Evolutionary conservation across 2,329 filamentous ascomycete species (phyloP).

Genomic region (Ceratocystis variospora): DNA sequence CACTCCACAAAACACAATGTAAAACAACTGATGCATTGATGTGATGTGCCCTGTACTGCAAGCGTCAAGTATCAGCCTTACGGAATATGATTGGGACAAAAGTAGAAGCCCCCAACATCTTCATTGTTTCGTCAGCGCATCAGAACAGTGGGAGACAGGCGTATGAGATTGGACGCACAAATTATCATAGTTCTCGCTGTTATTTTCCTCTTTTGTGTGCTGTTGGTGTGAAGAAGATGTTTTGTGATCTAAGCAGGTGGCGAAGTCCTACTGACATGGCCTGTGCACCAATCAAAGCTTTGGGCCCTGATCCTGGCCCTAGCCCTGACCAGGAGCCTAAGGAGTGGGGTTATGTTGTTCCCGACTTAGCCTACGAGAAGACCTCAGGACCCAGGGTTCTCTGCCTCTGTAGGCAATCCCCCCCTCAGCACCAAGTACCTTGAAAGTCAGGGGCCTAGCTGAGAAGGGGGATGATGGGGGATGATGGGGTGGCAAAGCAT

Average conservation of each 20-base stretch:
- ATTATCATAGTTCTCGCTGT: background rate
- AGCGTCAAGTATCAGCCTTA: slow-evolving; percentile 1
- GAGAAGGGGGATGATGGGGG: background rate
- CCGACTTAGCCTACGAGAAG: too few species aligned
- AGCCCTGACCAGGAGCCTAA: too few species aligned
- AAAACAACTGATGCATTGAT: background rate
- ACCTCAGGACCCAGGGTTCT: background rate
- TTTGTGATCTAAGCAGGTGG: background rate
- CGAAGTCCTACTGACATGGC: background rate
- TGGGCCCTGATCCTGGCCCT: background rate
- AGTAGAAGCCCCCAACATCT: background rate
- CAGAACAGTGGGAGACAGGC: background rate
- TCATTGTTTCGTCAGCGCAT: background rate
- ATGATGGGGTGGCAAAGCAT: background rate
- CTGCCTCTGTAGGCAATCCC: background rate
- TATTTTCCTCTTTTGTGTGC: background rate
- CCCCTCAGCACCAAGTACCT: background rate
- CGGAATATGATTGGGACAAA: background rate
- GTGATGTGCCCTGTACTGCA: background rate
- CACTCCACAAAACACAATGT: background rate
- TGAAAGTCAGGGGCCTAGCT: background rate
- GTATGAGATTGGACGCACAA: background rate
- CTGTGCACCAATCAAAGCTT: background rate
- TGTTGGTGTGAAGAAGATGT: background rate
- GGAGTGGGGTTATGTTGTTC: too few species aligned